Evolutionary conservation across 441 rosid species (phyloP).

Genomic region (Syzygium malaccense): DNA sequence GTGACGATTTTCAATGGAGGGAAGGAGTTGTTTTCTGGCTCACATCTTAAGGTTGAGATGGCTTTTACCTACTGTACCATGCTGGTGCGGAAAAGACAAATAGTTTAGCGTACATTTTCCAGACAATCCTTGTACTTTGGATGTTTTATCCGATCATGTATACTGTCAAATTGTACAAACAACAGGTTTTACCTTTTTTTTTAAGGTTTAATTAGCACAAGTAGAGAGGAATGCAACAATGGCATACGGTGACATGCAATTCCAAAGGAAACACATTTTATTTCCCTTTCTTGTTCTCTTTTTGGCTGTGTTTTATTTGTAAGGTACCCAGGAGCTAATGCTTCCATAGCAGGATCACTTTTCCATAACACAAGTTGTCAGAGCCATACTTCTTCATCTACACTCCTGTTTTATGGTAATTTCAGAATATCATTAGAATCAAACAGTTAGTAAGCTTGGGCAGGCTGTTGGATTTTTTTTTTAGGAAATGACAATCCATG

Average conservation of each 20-base stretch:
- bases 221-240: neutral
- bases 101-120: neutral
- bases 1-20: neutral
- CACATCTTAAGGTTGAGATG: neutral
- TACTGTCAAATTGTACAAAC: neutral
- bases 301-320: neutral
- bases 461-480: neutral
- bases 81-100: neutral
- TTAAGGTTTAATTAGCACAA: neutral
- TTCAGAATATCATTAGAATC: neutral
- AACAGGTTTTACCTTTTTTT: neutral
- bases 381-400: neutral
- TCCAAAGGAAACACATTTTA: neutral
- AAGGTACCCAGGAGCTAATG: neutral
- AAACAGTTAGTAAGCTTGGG: neutral
- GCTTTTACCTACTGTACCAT: neutral
- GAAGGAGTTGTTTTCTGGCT: neutral
- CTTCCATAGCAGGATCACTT: neutral
- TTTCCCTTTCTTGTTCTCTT: neutral
- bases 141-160: neutral
- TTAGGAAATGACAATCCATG: neutral
- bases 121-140: neutral
- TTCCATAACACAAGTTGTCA: neutral
- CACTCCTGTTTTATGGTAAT: neutral
- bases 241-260: neutral